Percentiles rank a stretch among this genome's conserved stretches.
These are phyloP conservation scores for Lepidium aucheri DNA, from an alignment of 345 rosid genomes.

Conservation along the genomic window DNA sequence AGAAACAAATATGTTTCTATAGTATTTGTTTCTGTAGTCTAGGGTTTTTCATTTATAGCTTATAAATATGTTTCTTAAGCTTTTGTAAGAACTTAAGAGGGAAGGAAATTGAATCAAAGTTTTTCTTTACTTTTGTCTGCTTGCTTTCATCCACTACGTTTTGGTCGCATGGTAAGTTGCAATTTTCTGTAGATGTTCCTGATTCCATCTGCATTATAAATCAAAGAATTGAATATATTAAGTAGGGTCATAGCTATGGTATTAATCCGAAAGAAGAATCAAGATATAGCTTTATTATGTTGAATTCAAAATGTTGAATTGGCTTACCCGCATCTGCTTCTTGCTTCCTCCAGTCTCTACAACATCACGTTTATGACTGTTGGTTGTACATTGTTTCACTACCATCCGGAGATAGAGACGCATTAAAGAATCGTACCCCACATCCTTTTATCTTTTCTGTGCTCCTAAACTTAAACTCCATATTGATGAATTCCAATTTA, in stretches of 20 bases:
- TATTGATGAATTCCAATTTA: not conserved
- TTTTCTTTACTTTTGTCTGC: too few relatives aligned
- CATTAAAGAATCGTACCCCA: not conserved
- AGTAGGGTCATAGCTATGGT: too few relatives aligned
- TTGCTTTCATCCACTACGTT: too few relatives aligned
- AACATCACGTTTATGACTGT: not conserved
- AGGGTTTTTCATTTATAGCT: too few relatives aligned
- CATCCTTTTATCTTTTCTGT: not conserved
- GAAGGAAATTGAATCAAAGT: too few relatives aligned
- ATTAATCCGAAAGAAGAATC: too few relatives aligned
- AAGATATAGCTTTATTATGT: not conserved
- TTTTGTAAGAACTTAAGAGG: too few relatives aligned
- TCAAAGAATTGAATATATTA: not conserved
- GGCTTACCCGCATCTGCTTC: not conserved
- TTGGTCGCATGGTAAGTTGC: not conserved
- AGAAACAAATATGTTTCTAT: too few relatives aligned
- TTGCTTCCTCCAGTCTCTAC: not conserved
- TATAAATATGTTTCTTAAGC: too few relatives aligned
- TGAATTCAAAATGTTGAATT: not conserved
- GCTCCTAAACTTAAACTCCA: not conserved
- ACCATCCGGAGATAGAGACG: not conserved
- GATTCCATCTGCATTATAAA: not conserved
- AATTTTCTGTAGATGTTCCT: not conserved
- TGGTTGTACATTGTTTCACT: not conserved
- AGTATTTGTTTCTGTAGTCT: too few relatives aligned